phyloP scores from a whole-genome alignment of 225 moss, liverwort and hornwort genomes.

The Ulota crispa region DNA sequence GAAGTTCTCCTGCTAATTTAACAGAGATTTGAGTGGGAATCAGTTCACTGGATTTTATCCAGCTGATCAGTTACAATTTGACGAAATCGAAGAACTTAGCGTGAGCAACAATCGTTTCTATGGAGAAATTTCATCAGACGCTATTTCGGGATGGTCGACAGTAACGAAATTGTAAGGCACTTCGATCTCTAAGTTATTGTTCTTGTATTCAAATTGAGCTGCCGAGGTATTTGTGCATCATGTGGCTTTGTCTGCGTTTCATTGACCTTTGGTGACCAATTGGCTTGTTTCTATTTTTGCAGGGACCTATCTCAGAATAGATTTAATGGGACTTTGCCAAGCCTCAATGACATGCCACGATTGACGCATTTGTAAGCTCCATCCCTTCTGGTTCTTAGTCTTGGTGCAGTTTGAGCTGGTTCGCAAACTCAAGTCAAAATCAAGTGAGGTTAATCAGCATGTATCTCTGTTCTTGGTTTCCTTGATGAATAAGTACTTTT shows the following conservation, averaged over 20 bases:
- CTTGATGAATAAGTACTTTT: not conserved
- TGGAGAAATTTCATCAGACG: not conserved
- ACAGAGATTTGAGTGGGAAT: slow-evolving; percentile 36
- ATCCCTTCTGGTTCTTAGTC: not conserved
- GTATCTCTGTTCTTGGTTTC: not conserved
- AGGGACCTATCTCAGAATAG: slow-evolving; percentile 26
- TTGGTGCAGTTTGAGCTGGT: not conserved
- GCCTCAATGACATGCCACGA: not conserved
- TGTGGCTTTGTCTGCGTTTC: no score
- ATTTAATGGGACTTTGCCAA: not conserved
- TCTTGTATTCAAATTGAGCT: not conserved
- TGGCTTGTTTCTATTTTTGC: not conserved
- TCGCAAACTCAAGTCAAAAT: not conserved
- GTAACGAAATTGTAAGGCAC: slow-evolving; percentile 18
- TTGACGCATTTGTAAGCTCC: slow-evolving; percentile 10
- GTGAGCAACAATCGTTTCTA: slow-evolving; percentile 6
- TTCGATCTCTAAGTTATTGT: not conserved
- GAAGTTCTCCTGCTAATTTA: not conserved
- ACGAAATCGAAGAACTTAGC: slow-evolving; percentile 16
- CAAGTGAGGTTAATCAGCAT: not conserved
- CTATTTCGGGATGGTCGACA: not conserved
- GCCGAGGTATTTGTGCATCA: not conserved
- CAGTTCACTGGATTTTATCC: slow-evolving; percentile 14
- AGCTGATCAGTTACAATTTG: rapidly evolving
- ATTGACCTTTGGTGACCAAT: not conserved